These are phyloP conservation scores for Coleophoma crateriformis DNA, from an alignment of 2,329 filamentous ascomycete genomes.

Conservation along the genomic window DNA sequence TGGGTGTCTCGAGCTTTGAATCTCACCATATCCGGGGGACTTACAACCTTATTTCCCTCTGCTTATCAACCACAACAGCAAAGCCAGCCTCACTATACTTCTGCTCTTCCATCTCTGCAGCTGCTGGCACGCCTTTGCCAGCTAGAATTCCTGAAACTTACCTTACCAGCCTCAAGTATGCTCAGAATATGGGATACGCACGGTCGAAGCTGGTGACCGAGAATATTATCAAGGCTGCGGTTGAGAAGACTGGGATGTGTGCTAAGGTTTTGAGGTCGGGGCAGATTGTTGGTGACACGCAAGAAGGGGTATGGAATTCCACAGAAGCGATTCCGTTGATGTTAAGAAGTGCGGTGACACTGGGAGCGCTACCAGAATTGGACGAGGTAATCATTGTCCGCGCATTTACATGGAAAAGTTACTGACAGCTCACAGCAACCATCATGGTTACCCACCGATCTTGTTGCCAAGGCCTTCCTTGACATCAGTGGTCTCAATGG, in stretches of 20 bases:
- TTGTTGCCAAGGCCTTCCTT: slow-evolving; percentile 33
- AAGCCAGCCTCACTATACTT: slow-evolving; percentile 28
- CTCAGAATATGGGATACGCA: slow-evolving; percentile 45
- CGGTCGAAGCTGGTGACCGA: slow-evolving; percentile 44
- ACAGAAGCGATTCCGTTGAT: slow-evolving; percentile 48
- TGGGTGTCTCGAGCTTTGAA: slow-evolving; percentile 44
- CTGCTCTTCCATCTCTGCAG: slow-evolving; percentile 31
- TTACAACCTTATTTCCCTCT: slow-evolving; percentile 35
- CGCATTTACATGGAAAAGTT: slow-evolving; percentile 12
- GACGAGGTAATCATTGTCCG: slow-evolving; percentile 26
- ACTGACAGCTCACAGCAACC: slow-evolving; percentile 18
- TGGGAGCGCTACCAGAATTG: slow-evolving; percentile 38
- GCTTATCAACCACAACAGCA: slow-evolving; percentile 21
- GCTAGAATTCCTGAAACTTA: slow-evolving; percentile 29
- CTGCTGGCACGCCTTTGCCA: slow-evolving; percentile 23
- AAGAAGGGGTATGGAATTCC: slow-evolving; percentile 43
- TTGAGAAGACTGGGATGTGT: slow-evolving; percentile 23
- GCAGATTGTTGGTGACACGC: slow-evolving; percentile 43
- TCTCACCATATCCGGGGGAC: slow-evolving; percentile 36
- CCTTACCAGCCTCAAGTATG: slow-evolving; percentile 17
- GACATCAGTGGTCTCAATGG: slow-evolving; percentile 29
- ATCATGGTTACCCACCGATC: slow-evolving; percentile 41
- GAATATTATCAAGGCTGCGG: slow-evolving; percentile 33
- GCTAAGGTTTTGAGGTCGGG: slow-evolving; percentile 39
- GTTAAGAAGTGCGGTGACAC: slow-evolving; percentile 37